These are phyloP conservation scores for Pseudohalonectria lignicola DNA, from an alignment of 2,329 filamentous ascomycete species.

Conservation along the genomic window DNA sequence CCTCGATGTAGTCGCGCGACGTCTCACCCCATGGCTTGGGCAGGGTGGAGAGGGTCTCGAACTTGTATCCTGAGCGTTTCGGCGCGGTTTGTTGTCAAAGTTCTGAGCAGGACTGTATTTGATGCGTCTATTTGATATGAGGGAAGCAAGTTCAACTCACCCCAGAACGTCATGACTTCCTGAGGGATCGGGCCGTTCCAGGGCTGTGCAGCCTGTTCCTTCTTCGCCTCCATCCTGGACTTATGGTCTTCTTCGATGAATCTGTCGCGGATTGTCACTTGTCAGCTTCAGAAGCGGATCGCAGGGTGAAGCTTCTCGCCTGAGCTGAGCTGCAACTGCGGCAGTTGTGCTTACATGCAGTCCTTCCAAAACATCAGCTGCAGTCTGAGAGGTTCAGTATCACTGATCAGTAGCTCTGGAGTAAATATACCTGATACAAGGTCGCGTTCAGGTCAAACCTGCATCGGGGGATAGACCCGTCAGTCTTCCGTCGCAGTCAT, in stretches of 20 bases:
- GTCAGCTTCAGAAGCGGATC: too few relatives aligned
- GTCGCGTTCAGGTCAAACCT: slow-evolving; percentile 97
- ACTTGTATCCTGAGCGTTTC: slow-evolving; percentile 71
- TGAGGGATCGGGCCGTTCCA: slow-evolving; percentile 38
- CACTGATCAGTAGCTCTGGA: too few relatives aligned
- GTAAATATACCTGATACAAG: slow-evolving; percentile 72
- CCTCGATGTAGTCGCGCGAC: slow-evolving; percentile 67
- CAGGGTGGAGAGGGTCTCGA: slow-evolving; percentile 75
- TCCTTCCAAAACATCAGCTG: too few relatives aligned
- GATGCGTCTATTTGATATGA: too few relatives aligned
- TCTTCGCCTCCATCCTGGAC: slow-evolving; percentile 57
- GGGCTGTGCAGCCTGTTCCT: slow-evolving; percentile 27
- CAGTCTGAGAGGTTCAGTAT: too few relatives aligned
- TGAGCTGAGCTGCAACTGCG: too few relatives aligned
- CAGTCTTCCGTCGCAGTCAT: background rate
- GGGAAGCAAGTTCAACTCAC: slow-evolving; percentile 41
- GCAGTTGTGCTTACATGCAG: slow-evolving; percentile 39
- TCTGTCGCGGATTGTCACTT: slow-evolving; percentile 27
- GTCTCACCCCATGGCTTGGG: slow-evolving; percentile 64
- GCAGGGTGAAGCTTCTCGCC: too few relatives aligned
- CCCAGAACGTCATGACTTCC: slow-evolving; percentile 89
- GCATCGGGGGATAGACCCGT: slow-evolving; percentile 7
- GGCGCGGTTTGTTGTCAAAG: too few relatives aligned
- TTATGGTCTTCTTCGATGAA: slow-evolving; percentile 88
- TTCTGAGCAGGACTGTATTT: background rate